Evolutionary conservation across 75 land plant species (phyloP).

Genomic region (Ceratopteris richardii): DNA sequence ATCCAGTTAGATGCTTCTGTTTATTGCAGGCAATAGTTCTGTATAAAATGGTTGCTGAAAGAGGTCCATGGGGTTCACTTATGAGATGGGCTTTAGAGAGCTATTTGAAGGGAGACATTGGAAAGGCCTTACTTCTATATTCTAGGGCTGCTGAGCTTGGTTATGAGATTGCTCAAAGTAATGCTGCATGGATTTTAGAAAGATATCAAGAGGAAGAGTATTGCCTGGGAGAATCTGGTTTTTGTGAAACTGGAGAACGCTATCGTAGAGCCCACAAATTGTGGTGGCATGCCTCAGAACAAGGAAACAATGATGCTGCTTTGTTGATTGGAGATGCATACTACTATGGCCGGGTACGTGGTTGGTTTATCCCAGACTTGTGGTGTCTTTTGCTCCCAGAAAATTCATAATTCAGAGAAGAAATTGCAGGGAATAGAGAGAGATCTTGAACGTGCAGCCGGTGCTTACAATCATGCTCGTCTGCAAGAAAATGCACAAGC

Average conservation of each 20-base stretch:
- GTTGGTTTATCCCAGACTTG: too few species aligned
- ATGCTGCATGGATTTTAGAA: constrained; percentile 99
- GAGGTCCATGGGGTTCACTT: constrained; percentile 98
- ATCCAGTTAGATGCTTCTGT: too few species aligned
- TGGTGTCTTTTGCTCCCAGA: too few species aligned
- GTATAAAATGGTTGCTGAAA: constrained; percentile 89
- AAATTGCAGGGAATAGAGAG: constrained; percentile 68
- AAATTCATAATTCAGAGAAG: too few species aligned
- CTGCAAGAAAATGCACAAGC: constrained; percentile 96
- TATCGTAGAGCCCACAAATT: constrained; percentile 78
- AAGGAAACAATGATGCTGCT: constrained; percentile 99
- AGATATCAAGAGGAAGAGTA: constrained; percentile 67
- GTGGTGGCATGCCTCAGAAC: constrained; percentile 98
- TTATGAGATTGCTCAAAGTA: constrained; percentile 94
- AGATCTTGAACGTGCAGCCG: constrained; percentile 95
- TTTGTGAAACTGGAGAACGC: constrained; percentile 79
- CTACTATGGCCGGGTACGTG: constrained; percentile 78
- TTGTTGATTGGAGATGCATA: constrained; percentile 97
- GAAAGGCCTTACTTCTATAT: constrained; percentile 75
- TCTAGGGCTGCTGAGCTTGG: constrained; percentile 94
- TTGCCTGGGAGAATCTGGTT: constrained; percentile 87
- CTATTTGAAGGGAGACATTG: constrained; percentile 82
- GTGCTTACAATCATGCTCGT: constrained; percentile 86
- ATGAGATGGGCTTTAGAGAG: constrained; percentile 86
- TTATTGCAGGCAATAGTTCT: constrained; percentile 61